Evolutionary conservation across 805 yeast genomes (phyloP), one percentile per base, ranked within the genome.

Genomic region (Metschnikowia bowlesiae): DNA sequence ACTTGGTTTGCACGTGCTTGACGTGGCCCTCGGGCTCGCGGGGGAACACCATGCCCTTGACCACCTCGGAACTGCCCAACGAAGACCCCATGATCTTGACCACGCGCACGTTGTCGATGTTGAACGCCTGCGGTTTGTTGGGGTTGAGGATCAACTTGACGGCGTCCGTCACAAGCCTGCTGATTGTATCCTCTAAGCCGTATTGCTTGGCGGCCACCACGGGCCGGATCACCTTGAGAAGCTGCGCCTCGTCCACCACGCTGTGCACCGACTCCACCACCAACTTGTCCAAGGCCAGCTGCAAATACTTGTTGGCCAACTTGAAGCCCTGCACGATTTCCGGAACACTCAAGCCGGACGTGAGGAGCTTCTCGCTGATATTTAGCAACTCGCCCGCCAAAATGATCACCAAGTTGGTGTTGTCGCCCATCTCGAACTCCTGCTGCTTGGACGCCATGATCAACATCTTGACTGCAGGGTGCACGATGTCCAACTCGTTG

Each of bases 361-460:
- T 81, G 50, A 92, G 73, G 57, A 94, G 75, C 66, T 88, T 89
- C 68, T 91, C 97, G 45, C 96, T 89, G 59, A 87, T 82, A 62
- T 83, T 85, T 56, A 94, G 78, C 51, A 94, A 74, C 67, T 94
- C 98, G 49, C 98, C 98, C 28, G 97, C 97, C 54, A 94, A 78
- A 35, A 92, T 82, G 59, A 94, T 80, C 39, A 94, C 98, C 55
- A 91, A 79, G 69, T 92, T 94, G 26, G 97, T 88, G 62, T 88
- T 89, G 70, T 94, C 99, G 53, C 99, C 99, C 89, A 92, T 87
- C 75, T 92, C 99, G 60, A 83, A 80, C 67, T 94, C 96, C 72
- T 94, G 99, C 74, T 94, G 99, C 66, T 92, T 88, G 11, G 96
- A 83, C 18, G 98, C 96, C 97, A 90, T 90, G 49, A 92, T 94